Percentiles rank a stretch among this genome's conserved stretches.
Conservation (phyloP, 148 eudicot species). For the Silene latifolia region DNA sequence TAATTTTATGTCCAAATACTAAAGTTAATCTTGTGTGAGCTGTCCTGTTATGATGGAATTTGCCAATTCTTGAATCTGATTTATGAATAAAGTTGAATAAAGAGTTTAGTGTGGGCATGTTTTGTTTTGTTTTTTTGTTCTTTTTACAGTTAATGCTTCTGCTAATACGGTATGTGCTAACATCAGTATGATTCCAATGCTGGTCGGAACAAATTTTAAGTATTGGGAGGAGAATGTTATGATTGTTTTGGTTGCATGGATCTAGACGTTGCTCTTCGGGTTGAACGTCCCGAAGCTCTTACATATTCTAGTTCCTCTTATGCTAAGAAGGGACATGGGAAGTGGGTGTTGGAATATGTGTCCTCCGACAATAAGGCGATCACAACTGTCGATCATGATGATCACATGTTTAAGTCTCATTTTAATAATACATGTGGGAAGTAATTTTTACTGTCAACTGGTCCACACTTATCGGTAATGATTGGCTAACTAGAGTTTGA, state of each 20-base stretch:
- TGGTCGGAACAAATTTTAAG: background rate
- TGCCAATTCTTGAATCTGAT: background rate
- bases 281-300: background rate
- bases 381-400: no score
- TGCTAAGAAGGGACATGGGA: background rate
- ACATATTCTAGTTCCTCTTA: background rate
- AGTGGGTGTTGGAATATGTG: no score
- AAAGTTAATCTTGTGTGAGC: background rate
- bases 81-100: background rate
- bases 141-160: background rate
- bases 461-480: no score
- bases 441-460: no score
- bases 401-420: no score
- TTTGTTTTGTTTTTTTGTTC: background rate
- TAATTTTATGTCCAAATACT: background rate
- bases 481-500: no score
- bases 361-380: no score
- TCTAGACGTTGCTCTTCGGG: background rate
- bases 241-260: conserved; percentile 1
- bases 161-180: background rate
- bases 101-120: background rate
- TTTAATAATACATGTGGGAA: no score
- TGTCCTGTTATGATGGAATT: no score
- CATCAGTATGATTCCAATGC: background rate
- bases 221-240: background rate